These are phyloP conservation scores for Colletotrichum navitas DNA, from an alignment of 2,329 filamentous ascomycete species.

Conservation along the genomic window DNA sequence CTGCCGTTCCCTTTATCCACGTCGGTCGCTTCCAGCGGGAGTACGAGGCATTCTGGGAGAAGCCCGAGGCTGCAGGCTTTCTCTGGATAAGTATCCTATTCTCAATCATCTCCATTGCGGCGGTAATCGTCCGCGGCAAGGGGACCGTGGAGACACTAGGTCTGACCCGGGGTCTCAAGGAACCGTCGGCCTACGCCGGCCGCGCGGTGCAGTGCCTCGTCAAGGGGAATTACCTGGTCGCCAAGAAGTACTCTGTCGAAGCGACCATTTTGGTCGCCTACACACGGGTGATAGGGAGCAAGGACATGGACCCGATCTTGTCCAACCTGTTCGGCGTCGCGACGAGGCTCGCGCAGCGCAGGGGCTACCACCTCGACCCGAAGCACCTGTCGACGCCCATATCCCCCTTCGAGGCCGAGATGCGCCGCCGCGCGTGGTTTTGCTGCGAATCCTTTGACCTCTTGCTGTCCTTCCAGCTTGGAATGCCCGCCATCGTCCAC, in stretches of 20 bases:
- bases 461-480: conserved; percentile 65
- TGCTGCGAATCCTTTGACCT: conserved; percentile 62
- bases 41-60: conserved; percentile 62
- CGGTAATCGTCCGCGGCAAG: conserved; percentile 52
- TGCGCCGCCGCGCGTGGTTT: conserved; percentile 64
- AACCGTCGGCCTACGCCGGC: conserved; percentile 50
- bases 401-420: conserved; percentile 63
- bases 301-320: conserved; percentile 58
- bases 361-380: conserved; percentile 66
- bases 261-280: conserved; percentile 61
- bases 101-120: conserved; percentile 59
- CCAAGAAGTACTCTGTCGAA: conserved; percentile 61
- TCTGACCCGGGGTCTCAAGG: conserved; percentile 44
- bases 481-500: conserved; percentile 63
- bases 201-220: conserved; percentile 61
- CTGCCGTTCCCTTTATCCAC: conserved; percentile 56
- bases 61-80: conserved; percentile 54
- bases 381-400: conserved; percentile 55
- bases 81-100: conserved; percentile 66
- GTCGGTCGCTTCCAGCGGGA: conserved; percentile 60
- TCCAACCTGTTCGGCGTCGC: conserved; percentile 63
- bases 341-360: conserved; percentile 62
- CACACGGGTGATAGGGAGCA: conserved; percentile 56
- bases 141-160: conserved; percentile 45
- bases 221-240: conserved; percentile 61